Percentiles rank a stretch among this genome's conserved stretches.
Conservation (phyloP, 1,284 basidiomycete species). For the Takashimella tepidaria region DNA sequence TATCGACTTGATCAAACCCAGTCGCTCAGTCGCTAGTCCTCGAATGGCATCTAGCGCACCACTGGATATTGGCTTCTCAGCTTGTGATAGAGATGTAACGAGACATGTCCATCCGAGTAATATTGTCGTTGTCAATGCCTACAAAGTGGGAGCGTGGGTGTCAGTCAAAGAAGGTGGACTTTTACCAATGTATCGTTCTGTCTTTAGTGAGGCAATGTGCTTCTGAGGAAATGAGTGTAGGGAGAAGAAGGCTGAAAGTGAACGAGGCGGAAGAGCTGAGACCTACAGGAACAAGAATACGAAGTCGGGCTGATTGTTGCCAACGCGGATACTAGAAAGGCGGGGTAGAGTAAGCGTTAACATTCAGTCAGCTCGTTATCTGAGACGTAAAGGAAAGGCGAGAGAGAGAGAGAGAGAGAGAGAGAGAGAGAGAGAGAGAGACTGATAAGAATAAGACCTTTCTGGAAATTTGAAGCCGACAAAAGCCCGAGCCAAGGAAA, state of each 20-base stretch:
- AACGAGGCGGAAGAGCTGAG: no score
- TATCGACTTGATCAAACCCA: constrained; percentile 6
- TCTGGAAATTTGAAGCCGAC: neutral
- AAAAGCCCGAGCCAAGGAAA: no score
- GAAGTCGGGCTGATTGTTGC: constrained; percentile 43
- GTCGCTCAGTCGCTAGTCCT: neutral
- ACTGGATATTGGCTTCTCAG: constrained; percentile 24
- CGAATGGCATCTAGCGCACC: constrained; percentile 26
- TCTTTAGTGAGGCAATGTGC: no score
- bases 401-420: no score
- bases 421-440: no score
- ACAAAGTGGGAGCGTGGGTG: no score
- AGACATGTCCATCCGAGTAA: constrained; percentile 40
- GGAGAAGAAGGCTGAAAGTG: neutral
- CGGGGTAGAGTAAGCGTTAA: neutral
- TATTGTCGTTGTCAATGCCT: constrained; percentile 38
- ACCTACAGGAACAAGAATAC: constrained; percentile 42
- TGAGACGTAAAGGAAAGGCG: no score
- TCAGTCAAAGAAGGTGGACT: no score
- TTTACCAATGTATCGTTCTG: neutral
- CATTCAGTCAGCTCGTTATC: neutral
- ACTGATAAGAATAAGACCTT: no score
- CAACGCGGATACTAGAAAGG: constrained; percentile 41
- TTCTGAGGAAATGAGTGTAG: neutral
- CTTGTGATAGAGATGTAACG: constrained; percentile 38